phyloP scores from a whole-genome alignment of 805 yeast genomes.

The Saturnispora diversa region DNA sequence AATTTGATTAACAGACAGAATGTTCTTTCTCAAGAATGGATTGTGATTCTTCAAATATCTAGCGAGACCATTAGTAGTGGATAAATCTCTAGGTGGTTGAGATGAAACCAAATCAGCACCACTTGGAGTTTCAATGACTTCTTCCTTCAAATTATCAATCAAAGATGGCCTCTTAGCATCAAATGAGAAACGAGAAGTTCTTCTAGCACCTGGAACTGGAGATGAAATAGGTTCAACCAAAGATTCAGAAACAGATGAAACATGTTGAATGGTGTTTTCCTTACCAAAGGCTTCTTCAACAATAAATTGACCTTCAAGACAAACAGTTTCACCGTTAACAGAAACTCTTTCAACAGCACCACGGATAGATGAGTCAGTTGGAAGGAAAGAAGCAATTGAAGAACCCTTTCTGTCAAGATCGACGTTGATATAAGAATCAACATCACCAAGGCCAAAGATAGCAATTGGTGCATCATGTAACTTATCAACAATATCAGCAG shows the following conservation, averaged over 20 bases:
- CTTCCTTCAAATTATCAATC: slow-evolving; percentile 23
- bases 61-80: slow-evolving; percentile 73
- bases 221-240: slow-evolving; percentile 18
- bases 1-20: slow-evolving; percentile 82
- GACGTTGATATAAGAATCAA: slow-evolving; percentile 70
- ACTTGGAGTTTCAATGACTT: slow-evolving; percentile 37
- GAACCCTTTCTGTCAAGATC: slow-evolving; percentile 63
- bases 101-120: slow-evolving; percentile 68
- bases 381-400: slow-evolving; percentile 44
- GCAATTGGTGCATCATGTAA: slow-evolving; percentile 74
- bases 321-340: slow-evolving; percentile 68
- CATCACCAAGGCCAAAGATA: slow-evolving; percentile 78
- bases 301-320: slow-evolving; percentile 73
- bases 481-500: slow-evolving; percentile 62
- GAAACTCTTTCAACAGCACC: slow-evolving; percentile 90
- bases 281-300: slow-evolving; percentile 55
- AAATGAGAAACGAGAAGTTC: slow-evolving; percentile 45
- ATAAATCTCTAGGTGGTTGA: slow-evolving; percentile 62
- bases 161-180: slow-evolving; percentile 32
- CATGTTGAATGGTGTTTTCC: slow-evolving; percentile 41
- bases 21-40: slow-evolving; percentile 83
- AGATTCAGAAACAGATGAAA: slow-evolving; percentile 24
- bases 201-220: slow-evolving; percentile 30
- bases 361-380: slow-evolving; percentile 47
- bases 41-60: slow-evolving; percentile 73